phyloP scores from a whole-genome alignment of 2,329 filamentous ascomycete genomes.

The Aspergillus pseudotamarii region DNA sequence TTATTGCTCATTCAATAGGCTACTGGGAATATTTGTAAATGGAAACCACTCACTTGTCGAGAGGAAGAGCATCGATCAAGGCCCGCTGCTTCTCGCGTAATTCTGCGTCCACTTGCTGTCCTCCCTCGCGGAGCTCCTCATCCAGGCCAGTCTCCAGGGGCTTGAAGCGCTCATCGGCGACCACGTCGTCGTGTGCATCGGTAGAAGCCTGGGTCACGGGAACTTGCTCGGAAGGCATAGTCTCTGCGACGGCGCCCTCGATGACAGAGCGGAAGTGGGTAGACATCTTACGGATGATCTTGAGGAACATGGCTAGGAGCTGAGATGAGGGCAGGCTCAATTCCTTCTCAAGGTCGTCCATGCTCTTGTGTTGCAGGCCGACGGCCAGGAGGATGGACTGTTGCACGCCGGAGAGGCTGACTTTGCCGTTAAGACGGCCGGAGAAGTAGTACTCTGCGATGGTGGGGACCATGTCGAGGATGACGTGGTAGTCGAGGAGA shows the following conservation, averaged over 20 bases:
- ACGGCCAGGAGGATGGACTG: conserved; percentile 85
- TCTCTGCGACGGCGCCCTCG: conserved; percentile 70
- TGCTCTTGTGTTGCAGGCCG: conserved; percentile 85
- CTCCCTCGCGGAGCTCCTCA: conserved; percentile 83
- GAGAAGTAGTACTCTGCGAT: conserved; percentile 85
- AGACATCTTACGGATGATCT: conserved; percentile 86
- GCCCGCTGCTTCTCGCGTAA: conserved; percentile 80
- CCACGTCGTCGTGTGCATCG: conserved; percentile 68
- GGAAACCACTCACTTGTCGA: conserved; percentile 71
- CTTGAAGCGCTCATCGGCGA: conserved; percentile 64
- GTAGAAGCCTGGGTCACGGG: conserved; percentile 47
- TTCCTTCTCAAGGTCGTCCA: conserved; percentile 80
- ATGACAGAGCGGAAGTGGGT: conserved; percentile 75
- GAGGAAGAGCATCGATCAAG: conserved; percentile 84
- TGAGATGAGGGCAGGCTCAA: conserved; percentile 74
- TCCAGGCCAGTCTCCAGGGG: conserved; percentile 72
- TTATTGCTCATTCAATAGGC: conserved; percentile 38
- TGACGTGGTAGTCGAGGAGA: conserved; percentile 96
- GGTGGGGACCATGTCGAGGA: conserved; percentile 85
- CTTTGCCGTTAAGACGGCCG: conserved; percentile 66
- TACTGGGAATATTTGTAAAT: conserved; percentile 7
- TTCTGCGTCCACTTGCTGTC: conserved; percentile 71
- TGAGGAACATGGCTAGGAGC: conserved; percentile 94
- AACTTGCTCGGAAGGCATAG: conserved; percentile 61
- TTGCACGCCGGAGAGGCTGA: conserved; percentile 81